A percentile compares a stretch with the other conserved stretches of the same genome.
Evolutionary conservation across 305 asterid species (phyloP).

Genomic region (Fraxinus xanthoxyloides): DNA sequence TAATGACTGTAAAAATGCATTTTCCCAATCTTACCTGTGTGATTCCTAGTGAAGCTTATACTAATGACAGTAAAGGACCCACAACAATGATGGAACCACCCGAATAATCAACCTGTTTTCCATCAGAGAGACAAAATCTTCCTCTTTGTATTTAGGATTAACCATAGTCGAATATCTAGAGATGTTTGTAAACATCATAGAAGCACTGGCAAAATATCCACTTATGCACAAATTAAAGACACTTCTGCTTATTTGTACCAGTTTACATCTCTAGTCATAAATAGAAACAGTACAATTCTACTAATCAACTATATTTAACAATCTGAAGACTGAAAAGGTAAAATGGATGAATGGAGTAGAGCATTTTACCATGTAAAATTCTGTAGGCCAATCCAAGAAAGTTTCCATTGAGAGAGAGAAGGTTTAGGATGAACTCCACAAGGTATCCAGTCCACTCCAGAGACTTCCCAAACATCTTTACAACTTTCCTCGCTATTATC

Average conservation of each 20-base stretch:
- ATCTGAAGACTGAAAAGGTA: background rate
- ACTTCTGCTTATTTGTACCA: background rate
- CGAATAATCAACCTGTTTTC: background rate
- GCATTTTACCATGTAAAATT: conserved; percentile 53
- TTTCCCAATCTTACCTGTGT: no score
- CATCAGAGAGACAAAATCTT: background rate
- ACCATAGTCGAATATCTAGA: background rate
- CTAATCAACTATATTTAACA: background rate
- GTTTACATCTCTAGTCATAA: background rate
- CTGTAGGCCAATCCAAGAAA: conserved; percentile 46
- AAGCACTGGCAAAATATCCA: background rate
- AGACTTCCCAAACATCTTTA: conserved; percentile 61
- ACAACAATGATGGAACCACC: background rate
- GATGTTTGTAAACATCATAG: background rate
- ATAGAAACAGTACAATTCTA: background rate
- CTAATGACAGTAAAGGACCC: background rate
- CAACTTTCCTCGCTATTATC: conserved; percentile 54
- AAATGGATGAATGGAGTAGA: background rate
- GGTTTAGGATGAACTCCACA: conserved; percentile 73
- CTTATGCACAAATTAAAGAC: background rate
- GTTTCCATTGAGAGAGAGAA: conserved; percentile 67
- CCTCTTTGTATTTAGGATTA: background rate
- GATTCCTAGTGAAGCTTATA: background rate
- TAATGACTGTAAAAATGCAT: no score
- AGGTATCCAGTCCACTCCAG: conserved; percentile 69